phyloP scores from a whole-genome alignment of 106 monocot genomes.

The Narthecium ossifragum region DNA sequence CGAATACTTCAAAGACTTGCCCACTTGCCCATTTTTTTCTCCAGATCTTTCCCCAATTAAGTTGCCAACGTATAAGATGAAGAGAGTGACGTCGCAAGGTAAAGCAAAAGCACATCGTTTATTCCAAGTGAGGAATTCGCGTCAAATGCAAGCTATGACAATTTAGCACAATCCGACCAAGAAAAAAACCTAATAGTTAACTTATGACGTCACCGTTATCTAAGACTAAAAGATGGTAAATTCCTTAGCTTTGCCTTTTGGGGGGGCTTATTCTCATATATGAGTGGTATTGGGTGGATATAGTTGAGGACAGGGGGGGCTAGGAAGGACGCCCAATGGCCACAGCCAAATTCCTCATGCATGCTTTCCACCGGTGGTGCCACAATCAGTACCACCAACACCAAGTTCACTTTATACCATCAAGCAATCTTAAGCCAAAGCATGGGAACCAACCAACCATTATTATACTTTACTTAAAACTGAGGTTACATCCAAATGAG shows the following conservation, averaged over 20 bases:
- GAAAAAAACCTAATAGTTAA: neutral
- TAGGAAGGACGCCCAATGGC: neutral
- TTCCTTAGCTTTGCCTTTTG: neutral
- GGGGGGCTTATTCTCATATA: neutral
- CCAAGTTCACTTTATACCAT: conserved; percentile 4
- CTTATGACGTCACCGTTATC: neutral
- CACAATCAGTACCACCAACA: neutral
- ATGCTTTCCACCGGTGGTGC: neutral
- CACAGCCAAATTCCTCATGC: too few relatives aligned
- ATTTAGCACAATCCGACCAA: neutral
- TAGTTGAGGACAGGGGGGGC: neutral
- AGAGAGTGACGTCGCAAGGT: too few relatives aligned
- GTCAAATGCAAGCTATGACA: too few relatives aligned
- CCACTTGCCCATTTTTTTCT: too few relatives aligned
- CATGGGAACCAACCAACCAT: conserved; percentile 1
- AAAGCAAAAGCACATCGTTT: too few relatives aligned
- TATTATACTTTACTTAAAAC: neutral
- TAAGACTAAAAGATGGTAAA: neutral
- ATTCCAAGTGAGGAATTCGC: too few relatives aligned
- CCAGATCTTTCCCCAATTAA: too few relatives aligned
- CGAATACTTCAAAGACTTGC: too few relatives aligned
- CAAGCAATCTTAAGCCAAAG: neutral
- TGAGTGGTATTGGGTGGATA: neutral
- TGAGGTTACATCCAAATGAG: neutral
- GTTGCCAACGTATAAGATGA: too few relatives aligned